phyloP scores from a whole-genome alignment of 495 filamentous ascomycete genomes.

The Rusavskia elegans region DNA sequence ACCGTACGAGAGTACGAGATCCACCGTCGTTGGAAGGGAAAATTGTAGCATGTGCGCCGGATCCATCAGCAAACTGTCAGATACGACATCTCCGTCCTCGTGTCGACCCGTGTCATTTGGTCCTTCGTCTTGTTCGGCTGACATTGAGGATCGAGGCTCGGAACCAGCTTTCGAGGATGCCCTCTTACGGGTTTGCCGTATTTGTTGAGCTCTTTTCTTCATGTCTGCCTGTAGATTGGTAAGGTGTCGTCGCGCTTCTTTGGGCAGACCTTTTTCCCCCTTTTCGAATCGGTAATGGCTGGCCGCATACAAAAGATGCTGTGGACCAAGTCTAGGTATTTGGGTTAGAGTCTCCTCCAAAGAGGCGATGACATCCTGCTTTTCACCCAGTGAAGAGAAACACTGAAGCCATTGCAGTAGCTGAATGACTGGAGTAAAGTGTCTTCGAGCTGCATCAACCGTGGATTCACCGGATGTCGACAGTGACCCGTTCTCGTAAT shows the following conservation, averaged over 20 bases:
- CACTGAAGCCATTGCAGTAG: conserved; percentile 96
- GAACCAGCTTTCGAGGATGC: background rate
- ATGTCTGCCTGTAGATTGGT: conserved; percentile 61
- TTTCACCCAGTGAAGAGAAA: conserved; percentile 90
- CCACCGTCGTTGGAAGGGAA: conserved; percentile 81
- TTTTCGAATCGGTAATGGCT: conserved; percentile 91
- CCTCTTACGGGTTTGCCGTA: conserved; percentile 3
- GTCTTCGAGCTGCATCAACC: conserved; percentile 62
- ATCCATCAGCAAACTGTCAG: conserved; percentile 61
- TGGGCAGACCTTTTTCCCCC: conserved; percentile 79
- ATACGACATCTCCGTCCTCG: conserved; percentile 10
- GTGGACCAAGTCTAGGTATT: conserved; percentile 64
- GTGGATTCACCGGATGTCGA: conserved; percentile 74
- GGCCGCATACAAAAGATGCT: conserved; percentile 82
- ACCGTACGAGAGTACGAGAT: conserved; percentile 91
- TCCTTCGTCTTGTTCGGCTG: background rate
- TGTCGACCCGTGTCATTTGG: conserved; percentile 1
- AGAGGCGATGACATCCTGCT: conserved; percentile 70
- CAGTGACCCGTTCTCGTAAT: conserved; percentile 86
- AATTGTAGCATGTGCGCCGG: conserved; percentile 90
- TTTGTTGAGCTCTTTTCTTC: conserved; percentile 36
- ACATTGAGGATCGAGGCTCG: background rate
- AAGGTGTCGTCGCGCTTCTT: conserved; percentile 75
- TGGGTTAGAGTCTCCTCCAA: conserved; percentile 71
- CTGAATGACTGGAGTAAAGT: conserved; percentile 84